Percentiles rank a stretch among this genome's conserved stretches.
Conservation (phyloP, 2,329 filamentous ascomycete genomes). For the Claviceps citrina region DNA sequence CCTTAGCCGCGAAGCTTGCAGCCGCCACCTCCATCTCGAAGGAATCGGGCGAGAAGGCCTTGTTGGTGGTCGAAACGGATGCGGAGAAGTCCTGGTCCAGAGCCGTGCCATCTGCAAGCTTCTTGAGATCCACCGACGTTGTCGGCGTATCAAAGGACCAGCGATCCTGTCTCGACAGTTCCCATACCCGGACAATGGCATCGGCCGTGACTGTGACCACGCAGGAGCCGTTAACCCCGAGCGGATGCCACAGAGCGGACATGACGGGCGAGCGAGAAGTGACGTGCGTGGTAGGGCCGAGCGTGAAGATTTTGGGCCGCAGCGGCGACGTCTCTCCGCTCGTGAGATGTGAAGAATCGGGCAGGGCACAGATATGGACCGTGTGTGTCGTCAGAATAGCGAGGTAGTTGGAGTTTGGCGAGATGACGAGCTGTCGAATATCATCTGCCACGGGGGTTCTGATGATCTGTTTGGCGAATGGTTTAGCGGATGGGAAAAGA, state of each 20-base stretch:
- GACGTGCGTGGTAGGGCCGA: constrained; percentile 87
- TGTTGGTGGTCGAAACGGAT: constrained; percentile 56
- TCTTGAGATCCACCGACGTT: constrained; percentile 74
- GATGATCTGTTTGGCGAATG: constrained; percentile 40
- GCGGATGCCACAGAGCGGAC: constrained; percentile 80
- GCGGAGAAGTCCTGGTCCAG: constrained; percentile 72
- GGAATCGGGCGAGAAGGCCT: constrained; percentile 73
- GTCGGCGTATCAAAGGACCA: constrained; percentile 77
- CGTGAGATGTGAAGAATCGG: constrained; percentile 62
- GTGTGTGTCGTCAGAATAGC: constrained; percentile 79
- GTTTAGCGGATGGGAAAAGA: no score
- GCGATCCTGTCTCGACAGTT: constrained; percentile 66
- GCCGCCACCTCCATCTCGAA: constrained; percentile 91
- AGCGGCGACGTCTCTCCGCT: constrained; percentile 52
- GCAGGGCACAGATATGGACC: constrained; percentile 73
- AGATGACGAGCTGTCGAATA: constrained; percentile 74
- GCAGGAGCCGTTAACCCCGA: constrained; percentile 67
- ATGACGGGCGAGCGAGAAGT: constrained; percentile 68
- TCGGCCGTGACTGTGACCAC: constrained; percentile 81
- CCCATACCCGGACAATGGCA: constrained; percentile 80
- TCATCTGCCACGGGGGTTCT: constrained; percentile 64
- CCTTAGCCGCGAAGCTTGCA: constrained; percentile 57
- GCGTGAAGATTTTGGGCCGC: constrained; percentile 71
- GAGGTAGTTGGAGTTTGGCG: constrained; percentile 65
- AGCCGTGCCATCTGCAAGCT: constrained; percentile 70